Evolutionary conservation across 257 asterid species (phyloP), one percentile per base, ranked within the genome.

Genomic region (Solanum peruvianum): DNA sequence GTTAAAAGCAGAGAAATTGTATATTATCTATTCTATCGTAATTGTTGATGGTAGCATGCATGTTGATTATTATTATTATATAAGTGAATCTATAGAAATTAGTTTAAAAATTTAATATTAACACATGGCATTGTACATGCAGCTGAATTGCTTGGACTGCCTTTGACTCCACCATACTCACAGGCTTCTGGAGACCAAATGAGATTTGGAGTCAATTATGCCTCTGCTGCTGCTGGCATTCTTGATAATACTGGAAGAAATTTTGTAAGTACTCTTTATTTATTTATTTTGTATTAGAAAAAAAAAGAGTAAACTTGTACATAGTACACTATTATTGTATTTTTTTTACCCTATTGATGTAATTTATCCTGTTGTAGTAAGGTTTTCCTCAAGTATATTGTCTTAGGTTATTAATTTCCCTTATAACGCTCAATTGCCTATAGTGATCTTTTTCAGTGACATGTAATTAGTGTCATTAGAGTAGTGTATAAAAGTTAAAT

Each of bases 191-290:
- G 89, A 23, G 92, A 90, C 78, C 89, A 89, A 78, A 91, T 91
- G 91, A 87, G 89, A 87, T 89, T 45, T 60, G 98, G 98, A 16
- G 91, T 93, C 44, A 94, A 94, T 45, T 93, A 88, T 75, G 98
- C 95, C 41, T 94, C 98, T 69, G 98, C 95, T 60, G 95, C 96
- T 87, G 93, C 96, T 87, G 98, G 98, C 5, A 94, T 94, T 77
- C 98, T 94, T 52, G 98, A 94, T 27, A 85, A 47, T 49, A 94
- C 96, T 0, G 96, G 96, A 84, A 91, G 93, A 90, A 94, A 94
- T 60, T 94, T 94, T 89, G 97, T 94, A 83, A 88, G 95, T 58
- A 58, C 66, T 58, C 2, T 58, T 3, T 58, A 20, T 58, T 58
- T 58, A 8, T 20, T 3, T 20, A 58, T 58, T 58, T 58, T 58